Base-by-base conservation (phyloP, 768 basidiomycete species). In the Tubosaeta brunneosetosa region DNA sequence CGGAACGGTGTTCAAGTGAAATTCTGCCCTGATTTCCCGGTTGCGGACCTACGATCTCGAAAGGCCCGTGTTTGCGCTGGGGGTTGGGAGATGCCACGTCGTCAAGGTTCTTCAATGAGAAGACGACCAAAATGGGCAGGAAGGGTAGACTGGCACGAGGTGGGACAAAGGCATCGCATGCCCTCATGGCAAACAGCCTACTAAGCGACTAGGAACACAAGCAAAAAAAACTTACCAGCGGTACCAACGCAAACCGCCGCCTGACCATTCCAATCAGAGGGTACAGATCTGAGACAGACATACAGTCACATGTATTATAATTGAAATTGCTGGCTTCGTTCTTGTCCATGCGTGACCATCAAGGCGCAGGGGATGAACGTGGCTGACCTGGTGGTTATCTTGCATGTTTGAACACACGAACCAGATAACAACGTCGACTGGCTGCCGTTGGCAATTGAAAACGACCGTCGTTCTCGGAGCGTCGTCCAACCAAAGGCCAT, bases 131-230 rank as follows among this genome's bases (percentile, higher is more conserved):
- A 70, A 60, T 31, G 54, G 68, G 61, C 6, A 55, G 32, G 49
- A 56, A 55, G 57, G 59, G 55, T 61, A 67, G 57, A 51, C 55
- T 56, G 55, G 55, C 66, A 67, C 66, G 68, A 70, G 68, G 63
- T 56, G 55, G 29, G 51, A 56, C 44, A 49, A 59, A 63, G 56
- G 47, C 49, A 54, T 47, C 42, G 52, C 56, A 58, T 57, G 57
- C 58, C 68, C 63, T 64, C 61, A 58, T 61, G 66, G 63, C 57
- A 53, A 48, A 47, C 52, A 38, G 53, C 47, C 46, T 47, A 55
- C 47, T 56, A 56, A 56, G 50, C 49, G 32, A 27, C 40, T 34
- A 63, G 61, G 64, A 51, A 66, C 64, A 14, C 55, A 45, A 47
- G 41, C 49, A 41, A 51, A 50, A 49, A 50, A 51, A 60, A 52